phyloP scores from a whole-genome alignment of 2,329 filamentous ascomycete genomes.

The Fusarium sp. region DNA sequence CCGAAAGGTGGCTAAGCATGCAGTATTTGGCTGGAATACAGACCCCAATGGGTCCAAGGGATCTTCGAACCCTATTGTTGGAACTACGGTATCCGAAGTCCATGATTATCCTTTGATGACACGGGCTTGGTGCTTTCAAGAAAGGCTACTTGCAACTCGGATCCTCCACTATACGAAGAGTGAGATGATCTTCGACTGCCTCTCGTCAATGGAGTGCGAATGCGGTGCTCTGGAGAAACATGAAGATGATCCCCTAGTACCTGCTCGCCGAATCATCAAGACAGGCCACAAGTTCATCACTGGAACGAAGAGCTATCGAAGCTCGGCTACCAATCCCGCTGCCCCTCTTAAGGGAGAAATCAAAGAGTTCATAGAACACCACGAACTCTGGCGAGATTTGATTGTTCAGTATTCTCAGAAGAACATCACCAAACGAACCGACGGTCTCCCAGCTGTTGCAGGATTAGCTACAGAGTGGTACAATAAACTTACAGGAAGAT shows the following conservation, averaged over 20 bases:
- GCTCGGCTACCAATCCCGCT: not conserved
- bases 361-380: slow-evolving; percentile 21
- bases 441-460: slow-evolving; percentile 42
- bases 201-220: slow-evolving; percentile 41
- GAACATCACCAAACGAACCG: slow-evolving; percentile 35
- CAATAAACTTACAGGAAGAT: slow-evolving; percentile 26
- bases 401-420: slow-evolving; percentile 42
- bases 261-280: slow-evolving; percentile 38
- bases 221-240: slow-evolving; percentile 37
- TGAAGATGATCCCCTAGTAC: slow-evolving; percentile 26
- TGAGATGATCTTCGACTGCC: slow-evolving; percentile 45
- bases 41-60: slow-evolving; percentile 8
- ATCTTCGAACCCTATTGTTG: slow-evolving; percentile 11
- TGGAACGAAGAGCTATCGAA: slow-evolving; percentile 8
- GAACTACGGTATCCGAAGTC: not conserved
- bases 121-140: slow-evolving; percentile 49
- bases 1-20: slow-evolving; percentile 14
- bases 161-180: slow-evolving; percentile 46
- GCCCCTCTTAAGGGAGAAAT: not conserved
- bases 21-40: slow-evolving; percentile 28
- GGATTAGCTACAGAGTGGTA: slow-evolving; percentile 41
- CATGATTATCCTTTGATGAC: slow-evolving; percentile 35
- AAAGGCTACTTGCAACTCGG: slow-evolving; percentile 44
- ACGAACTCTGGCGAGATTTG: slow-evolving; percentile 42
- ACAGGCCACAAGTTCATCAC: slow-evolving; percentile 35